Percentiles rank a stretch among this genome's conserved stretches.
These are phyloP conservation scores for Mycena amicta DNA, from an alignment of 768 basidiomycete genomes.

Conservation along the genomic window DNA sequence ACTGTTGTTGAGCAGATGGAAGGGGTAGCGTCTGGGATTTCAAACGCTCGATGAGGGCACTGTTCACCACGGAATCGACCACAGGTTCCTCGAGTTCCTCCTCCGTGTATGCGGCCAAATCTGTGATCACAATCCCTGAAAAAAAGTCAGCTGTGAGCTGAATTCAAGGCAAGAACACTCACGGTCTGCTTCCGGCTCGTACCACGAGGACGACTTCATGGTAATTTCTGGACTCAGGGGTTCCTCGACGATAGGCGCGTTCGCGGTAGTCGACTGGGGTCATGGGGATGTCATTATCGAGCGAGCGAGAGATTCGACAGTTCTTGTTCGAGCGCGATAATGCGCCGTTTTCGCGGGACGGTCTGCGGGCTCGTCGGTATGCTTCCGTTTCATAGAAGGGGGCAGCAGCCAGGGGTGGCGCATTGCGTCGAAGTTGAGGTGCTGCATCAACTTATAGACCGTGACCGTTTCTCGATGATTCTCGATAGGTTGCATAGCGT, in stretches of 20 bases:
- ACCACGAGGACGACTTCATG: slow-evolving; percentile 69
- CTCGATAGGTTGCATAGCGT: not conserved
- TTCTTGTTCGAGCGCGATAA: slow-evolving; percentile 53
- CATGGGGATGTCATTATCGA: slow-evolving; percentile 3
- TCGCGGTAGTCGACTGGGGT: not conserved
- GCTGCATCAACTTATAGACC: not conserved
- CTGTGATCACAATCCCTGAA: slow-evolving; percentile 67
- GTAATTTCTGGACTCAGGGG: slow-evolving; percentile 46
- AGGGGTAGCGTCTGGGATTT: slow-evolving; percentile 31
- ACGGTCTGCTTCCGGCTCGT: slow-evolving; percentile 73
- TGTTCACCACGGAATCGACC: slow-evolving; percentile 41
- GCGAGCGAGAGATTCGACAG: slow-evolving; percentile 53
- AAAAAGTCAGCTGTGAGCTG: slow-evolving; percentile 2
- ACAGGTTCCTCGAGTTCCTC: slow-evolving; percentile 41
- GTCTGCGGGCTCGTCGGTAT: not conserved
- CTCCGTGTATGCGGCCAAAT: slow-evolving; percentile 54
- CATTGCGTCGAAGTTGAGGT: not conserved
- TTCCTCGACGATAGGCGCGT: slow-evolving; percentile 20
- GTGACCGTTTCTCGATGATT: not conserved
- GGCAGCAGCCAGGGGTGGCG: slow-evolving; percentile 19
- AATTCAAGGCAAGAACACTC: slow-evolving; percentile 30
- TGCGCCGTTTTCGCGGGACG: slow-evolving; percentile 48
- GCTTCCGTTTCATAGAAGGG: slow-evolving; percentile 14
- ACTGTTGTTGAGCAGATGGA: slow-evolving; percentile 25
- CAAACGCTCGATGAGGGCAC: slow-evolving; percentile 49